These are phyloP conservation scores for Fraxinus excelsior DNA, from an alignment of 257 asterid genomes.

Conservation along the genomic window DNA sequence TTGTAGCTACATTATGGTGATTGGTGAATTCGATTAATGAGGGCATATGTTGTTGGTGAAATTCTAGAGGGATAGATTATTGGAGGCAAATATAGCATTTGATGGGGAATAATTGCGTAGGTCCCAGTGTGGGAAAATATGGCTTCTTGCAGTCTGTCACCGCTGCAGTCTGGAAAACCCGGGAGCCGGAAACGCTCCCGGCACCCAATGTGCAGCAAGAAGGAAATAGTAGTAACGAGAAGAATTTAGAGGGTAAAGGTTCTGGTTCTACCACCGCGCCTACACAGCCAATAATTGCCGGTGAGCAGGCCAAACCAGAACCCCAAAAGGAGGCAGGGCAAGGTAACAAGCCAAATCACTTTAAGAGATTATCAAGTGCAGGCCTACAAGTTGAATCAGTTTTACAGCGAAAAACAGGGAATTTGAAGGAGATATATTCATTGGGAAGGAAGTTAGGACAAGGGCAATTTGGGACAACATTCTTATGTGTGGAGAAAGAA, in stretches of 20 bases:
- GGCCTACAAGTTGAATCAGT: constrained; percentile 48
- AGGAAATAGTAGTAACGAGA: constrained; percentile 22
- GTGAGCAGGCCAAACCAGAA: constrained; percentile 25
- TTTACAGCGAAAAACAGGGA: constrained; percentile 42
- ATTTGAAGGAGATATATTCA: constrained; percentile 39
- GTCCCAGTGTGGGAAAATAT: constrained; percentile 58
- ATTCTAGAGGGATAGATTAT: constrained; percentile 34
- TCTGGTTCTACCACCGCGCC: constrained; percentile 43
- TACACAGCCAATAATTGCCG: constrained; percentile 37
- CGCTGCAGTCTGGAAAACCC: constrained; percentile 57
- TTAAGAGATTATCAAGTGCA: constrained; percentile 39
- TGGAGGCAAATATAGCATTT: constrained; percentile 19
- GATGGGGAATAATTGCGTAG: constrained; percentile 68
- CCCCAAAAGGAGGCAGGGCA: constrained; percentile 30
- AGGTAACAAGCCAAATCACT: constrained; percentile 28
- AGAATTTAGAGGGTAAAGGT: constrained; percentile 25
- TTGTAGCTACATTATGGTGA: constrained; percentile 18
- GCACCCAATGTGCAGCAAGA: constrained; percentile 40
- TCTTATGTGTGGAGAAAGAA: constrained; percentile 41
- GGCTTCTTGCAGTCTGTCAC: constrained; percentile 62
- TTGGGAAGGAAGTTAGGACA: constrained; percentile 37
- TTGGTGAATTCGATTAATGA: constrained; percentile 33
- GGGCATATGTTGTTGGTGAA: constrained; percentile 15
- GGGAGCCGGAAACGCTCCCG: constrained; percentile 38
- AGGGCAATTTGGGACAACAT: constrained; percentile 38